Conservation (phyloP, 2,329 filamentous ascomycete genomes). For the Rhynchosporium graminicola region DNA sequence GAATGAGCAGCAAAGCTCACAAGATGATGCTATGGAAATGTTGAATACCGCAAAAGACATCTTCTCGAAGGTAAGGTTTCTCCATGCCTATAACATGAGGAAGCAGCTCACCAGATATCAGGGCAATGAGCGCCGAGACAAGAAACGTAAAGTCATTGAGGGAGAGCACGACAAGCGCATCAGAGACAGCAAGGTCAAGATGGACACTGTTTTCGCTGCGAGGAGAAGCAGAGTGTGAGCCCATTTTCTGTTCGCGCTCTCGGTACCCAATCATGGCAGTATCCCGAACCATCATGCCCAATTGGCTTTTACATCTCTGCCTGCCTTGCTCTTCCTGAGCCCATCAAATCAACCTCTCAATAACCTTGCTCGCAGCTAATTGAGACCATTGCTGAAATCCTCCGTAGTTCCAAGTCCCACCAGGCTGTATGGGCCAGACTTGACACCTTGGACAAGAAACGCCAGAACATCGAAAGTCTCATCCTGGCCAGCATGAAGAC, state of each 20-base stretch:
- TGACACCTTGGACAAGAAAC: constrained; percentile 34
- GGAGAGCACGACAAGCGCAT: constrained; percentile 31
- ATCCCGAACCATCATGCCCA: not conserved
- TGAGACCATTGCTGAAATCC: constrained; percentile 10
- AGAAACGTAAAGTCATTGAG: constrained; percentile 36
- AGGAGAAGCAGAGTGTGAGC: constrained; percentile 36
- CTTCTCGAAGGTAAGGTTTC: constrained; percentile 23
- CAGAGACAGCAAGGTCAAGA: constrained; percentile 31
- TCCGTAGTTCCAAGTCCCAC: constrained; percentile 31
- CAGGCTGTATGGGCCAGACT: constrained; percentile 33
- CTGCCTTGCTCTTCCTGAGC: not conserved
- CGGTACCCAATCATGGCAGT: not conserved
- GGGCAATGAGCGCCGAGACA: constrained; percentile 34
- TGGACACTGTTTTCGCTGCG: constrained; percentile 32
- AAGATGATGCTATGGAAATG: constrained; percentile 24
- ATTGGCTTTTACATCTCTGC: too few species aligned
- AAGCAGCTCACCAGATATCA: constrained; percentile 16
- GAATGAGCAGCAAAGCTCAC: constrained; percentile 23
- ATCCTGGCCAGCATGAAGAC: constrained; percentile 36
- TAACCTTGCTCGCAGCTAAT: not conserved
- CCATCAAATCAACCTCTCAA: not conserved
- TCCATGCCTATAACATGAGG: not conserved
- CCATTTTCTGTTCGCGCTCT: not conserved
- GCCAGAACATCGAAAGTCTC: constrained; percentile 32
- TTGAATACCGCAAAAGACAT: constrained; percentile 27